Conservation (phyloP, 495 filamentous ascomycete genomes). For the Hypoxylon crocopeplum region DNA sequence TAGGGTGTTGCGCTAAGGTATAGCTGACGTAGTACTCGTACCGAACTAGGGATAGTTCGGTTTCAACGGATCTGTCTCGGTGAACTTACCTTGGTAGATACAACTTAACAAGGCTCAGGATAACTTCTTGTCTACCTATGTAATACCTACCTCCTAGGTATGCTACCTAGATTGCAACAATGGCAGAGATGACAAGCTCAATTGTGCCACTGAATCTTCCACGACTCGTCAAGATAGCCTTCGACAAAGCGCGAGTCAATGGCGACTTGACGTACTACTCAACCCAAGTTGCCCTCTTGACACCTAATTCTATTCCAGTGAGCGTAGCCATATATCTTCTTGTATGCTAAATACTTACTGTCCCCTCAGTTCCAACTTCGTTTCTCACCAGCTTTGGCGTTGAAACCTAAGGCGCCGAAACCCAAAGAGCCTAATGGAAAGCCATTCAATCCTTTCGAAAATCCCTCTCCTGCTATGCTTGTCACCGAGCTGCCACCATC, state of each 20-base stretch:
- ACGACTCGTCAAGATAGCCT: constrained; percentile 61
- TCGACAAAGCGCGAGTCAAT: constrained; percentile 57
- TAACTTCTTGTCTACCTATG: no score
- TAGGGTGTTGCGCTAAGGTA: no score
- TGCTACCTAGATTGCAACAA: neutral
- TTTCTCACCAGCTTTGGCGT: constrained; percentile 76
- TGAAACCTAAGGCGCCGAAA: constrained; percentile 66
- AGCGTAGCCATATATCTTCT: constrained; percentile 13
- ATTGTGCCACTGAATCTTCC: constrained; percentile 49
- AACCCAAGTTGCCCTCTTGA: constrained; percentile 63
- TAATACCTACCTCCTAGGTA: no score
- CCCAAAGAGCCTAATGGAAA: constrained; percentile 45
- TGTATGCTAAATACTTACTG: neutral
- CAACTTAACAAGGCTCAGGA: no score
- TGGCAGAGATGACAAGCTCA: constrained; percentile 29
- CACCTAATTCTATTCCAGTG: constrained; percentile 62
- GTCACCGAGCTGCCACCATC: constrained; percentile 62
- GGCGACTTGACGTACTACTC: constrained; percentile 65
- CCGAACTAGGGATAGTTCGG: no score
- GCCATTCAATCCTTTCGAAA: constrained; percentile 74
- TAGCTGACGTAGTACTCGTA: no score
- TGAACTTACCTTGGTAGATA: no score
- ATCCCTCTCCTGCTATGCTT: constrained; percentile 67
- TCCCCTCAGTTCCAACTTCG: constrained; percentile 69
- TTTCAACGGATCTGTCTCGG: no score